phyloP scores from a whole-genome alignment of 345 rosid species.

The Pistacia atlantica region DNA sequence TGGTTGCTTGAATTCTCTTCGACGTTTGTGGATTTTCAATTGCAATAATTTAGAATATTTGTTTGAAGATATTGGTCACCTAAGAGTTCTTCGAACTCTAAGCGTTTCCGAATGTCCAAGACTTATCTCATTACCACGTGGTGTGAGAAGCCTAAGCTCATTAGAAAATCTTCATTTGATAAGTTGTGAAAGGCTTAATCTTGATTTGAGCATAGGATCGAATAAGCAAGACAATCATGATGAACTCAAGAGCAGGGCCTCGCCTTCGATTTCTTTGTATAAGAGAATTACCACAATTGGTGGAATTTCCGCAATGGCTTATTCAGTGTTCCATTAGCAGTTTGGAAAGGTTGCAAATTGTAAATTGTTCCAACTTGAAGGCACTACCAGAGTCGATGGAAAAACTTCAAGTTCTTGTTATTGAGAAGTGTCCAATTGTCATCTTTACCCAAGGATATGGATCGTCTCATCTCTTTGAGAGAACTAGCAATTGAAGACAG shows the following conservation, averaged over 20 bases:
- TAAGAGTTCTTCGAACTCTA: background rate
- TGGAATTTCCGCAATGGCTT: conserved; percentile 32
- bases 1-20: conserved; percentile 27
- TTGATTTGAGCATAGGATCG: background rate
- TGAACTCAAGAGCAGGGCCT: background rate
- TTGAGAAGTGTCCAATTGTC: too few species aligned
- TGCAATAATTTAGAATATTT: conserved; percentile 27
- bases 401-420: too few species aligned
- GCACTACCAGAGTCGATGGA: too few species aligned
- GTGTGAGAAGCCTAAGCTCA: conserved; percentile 12
- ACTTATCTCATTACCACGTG: conserved; percentile 22
- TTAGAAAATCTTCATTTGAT: conserved; percentile 26
- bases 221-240: background rate
- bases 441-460: too few species aligned
- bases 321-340: conserved; percentile 5
- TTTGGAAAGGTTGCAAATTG: too few species aligned
- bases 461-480: conserved; percentile 11
- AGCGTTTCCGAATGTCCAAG: conserved; percentile 3
- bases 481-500: conserved; percentile 18
- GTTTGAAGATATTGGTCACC: conserved; percentile 9
- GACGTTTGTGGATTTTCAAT: conserved; percentile 9
- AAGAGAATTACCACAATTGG: conserved; percentile 18
- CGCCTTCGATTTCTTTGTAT: conserved; percentile 20
- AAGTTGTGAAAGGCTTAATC: conserved; percentile 23
- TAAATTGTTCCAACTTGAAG: too few species aligned